Evolutionary conservation across 116 monocot genomes (phyloP), one percentile per base, ranked within the genome.

Genomic region (Phalaenopsis hybrid): DNA sequence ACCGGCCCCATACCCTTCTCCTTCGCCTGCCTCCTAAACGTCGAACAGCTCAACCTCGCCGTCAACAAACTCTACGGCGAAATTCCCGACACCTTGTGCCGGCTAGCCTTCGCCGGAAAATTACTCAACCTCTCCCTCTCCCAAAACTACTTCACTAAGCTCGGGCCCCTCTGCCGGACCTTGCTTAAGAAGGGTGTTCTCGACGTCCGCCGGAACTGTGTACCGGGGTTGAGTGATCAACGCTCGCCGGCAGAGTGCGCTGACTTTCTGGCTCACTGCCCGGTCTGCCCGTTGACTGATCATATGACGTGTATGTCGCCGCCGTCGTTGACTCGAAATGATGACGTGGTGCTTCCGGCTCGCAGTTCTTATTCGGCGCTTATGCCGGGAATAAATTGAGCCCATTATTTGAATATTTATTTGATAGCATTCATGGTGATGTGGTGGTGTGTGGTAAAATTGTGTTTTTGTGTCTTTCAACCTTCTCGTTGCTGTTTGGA

Each of bases 121-220:
- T 20, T 75, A 57, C 17, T 17, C 20, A 81, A 81, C 74, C 28
- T 75, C n/a, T 74, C 75, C 34, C 75, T 81, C 34, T 81, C 81
- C 57, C n/a, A 25, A 7, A 81, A 81, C 74, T 75, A 74, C 81
- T 81, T 81, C 43, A 75, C 74, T 7, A 13, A 9, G 8, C 17
- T 49, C 86, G 81, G 6, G 0, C 51, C 21, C 20, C 12, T 16
- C 8, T 75, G 81, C 74, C 4, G n/a, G 43, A 20, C 3, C 1
- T 34, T 81, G 8, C 75, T 89, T 4, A 58, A 83, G 79, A 89
- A 6, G 12, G 78, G 74, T 4, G 82, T 82, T 16, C 72, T 89
- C 37, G 86, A 89, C n/a, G 45, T 89, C 6, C 67, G 84, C 50
- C n/a, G 74, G 58, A 89, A 89, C 76, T 89, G 86, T 41, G 80